phyloP scores from a whole-genome alignment of 176 grass and related monocot genomes.

The Canna indica region DNA sequence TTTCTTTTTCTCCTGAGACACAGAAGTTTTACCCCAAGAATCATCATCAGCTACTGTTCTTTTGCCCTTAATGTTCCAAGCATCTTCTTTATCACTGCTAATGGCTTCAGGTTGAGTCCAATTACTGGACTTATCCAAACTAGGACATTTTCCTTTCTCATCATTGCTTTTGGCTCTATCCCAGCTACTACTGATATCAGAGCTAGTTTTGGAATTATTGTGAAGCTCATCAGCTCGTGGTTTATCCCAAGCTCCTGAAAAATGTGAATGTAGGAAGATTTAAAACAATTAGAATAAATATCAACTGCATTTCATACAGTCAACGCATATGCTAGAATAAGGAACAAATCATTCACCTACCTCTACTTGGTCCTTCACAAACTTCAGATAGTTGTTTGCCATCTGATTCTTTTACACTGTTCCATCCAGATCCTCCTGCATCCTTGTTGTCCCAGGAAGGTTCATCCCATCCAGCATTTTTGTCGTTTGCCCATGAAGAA shows the following conservation, averaged over 20 bases:
- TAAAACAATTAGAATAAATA: background rate
- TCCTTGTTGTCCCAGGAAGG: too few relatives aligned
- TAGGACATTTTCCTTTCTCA: background rate
- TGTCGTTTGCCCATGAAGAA: slow-evolving; percentile 5
- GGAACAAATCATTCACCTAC: background rate
- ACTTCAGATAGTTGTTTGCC: background rate
- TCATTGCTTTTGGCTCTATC: background rate
- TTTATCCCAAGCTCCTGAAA: slow-evolving; percentile 1
- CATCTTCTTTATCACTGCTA: background rate
- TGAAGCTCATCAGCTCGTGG: background rate
- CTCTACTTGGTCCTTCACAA: background rate
- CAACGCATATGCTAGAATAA: background rate
- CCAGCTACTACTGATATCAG: background rate
- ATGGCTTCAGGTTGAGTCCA: background rate
- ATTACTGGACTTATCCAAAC: background rate
- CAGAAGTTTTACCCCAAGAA: background rate
- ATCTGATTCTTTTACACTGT: background rate
- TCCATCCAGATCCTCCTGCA: background rate
- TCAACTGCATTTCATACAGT: background rate
- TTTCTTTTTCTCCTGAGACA: background rate
- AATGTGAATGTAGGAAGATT: background rate
- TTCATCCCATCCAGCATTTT: slow-evolving; percentile 6
- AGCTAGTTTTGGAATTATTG: background rate
- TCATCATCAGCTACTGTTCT: background rate
- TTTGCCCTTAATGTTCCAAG: background rate